Conservation (phyloP, 2,329 filamentous ascomycete genomes). For the Lasiodiplodia theobromae region DNA sequence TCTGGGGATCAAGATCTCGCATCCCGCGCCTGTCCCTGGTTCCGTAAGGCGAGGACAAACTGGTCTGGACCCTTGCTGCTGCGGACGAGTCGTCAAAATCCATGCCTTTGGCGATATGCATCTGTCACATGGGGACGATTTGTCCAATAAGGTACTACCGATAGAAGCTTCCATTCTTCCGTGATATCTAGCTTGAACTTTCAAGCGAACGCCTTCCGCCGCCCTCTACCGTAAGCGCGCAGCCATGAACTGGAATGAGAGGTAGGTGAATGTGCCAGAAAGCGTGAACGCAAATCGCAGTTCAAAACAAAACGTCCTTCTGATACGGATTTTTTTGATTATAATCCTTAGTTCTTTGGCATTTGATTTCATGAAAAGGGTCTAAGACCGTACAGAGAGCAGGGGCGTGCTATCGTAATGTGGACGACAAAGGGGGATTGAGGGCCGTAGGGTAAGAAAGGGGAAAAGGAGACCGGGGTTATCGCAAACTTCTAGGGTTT, state of each 20-base stretch:
- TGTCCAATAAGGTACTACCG: neutral
- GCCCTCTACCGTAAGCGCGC: neutral
- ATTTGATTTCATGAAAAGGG: conserved; percentile 30
- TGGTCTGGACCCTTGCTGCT: neutral
- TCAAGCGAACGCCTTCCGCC: neutral
- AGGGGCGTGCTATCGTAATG: conserved; percentile 30
- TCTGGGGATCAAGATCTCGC: neutral
- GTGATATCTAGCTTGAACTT: conserved; percentile 10
- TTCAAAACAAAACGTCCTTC: neutral
- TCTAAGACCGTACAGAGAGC: conserved; percentile 29
- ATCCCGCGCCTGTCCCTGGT: neutral
- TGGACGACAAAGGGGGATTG: conserved; percentile 28
- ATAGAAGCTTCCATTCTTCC: conserved; percentile 16
- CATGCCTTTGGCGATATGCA: neutral
- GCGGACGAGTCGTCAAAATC: no score
- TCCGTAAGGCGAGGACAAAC: neutral
- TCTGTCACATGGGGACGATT: neutral
- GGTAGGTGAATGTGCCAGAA: neutral
- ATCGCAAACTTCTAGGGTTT: conserved; percentile 31
- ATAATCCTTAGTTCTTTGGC: conserved; percentile 29
- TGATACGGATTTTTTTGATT: conserved; percentile 1
- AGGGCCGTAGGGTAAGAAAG: conserved; percentile 26
- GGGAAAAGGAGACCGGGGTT: conserved; percentile 24
- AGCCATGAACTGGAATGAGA: neutral
- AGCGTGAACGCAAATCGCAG: neutral